These are phyloP conservation scores for Butyriboletus loyo DNA, from an alignment of 768 basidiomycete genomes.

Conservation along the genomic window DNA sequence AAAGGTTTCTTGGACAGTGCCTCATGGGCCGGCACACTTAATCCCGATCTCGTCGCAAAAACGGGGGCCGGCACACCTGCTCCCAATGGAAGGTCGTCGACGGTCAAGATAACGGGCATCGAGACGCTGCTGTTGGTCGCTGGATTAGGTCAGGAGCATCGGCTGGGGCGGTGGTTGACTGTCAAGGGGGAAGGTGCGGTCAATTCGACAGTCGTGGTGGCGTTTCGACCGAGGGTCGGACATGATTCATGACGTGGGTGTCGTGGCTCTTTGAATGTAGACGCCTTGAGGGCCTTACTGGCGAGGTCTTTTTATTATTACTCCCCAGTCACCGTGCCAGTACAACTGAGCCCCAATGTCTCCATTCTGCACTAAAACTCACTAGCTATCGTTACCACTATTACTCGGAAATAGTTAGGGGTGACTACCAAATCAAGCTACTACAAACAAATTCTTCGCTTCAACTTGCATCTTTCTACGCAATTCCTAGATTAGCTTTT, in stretches of 20 bases:
- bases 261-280: not conserved
- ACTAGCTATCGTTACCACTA: not conserved
- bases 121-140: constrained; percentile 63
- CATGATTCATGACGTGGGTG: constrained; percentile 4
- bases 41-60: not conserved
- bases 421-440: not conserved
- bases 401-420: too few relatives aligned
- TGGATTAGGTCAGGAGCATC: constrained; percentile 83
- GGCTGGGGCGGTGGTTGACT: constrained; percentile 85
- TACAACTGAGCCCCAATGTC: not conserved
- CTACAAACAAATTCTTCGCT: not conserved
- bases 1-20: constrained; percentile 40
- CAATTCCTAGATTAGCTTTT: not conserved
- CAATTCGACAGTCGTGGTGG: constrained; percentile 71
- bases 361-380: not conserved
- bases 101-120: constrained; percentile 29
- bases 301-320: not conserved
- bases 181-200: constrained; percentile 65
- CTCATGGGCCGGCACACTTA: constrained; percentile 35
- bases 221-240: constrained; percentile 39
- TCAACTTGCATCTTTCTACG: not conserved
- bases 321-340: not conserved
- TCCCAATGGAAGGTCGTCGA: constrained; percentile 9
- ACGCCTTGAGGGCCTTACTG: too few relatives aligned
- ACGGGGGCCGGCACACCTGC: not conserved